Evolutionary conservation across 495 filamentous ascomycete genomes (phyloP).

Genomic region (Xylaria bambusicola): DNA sequence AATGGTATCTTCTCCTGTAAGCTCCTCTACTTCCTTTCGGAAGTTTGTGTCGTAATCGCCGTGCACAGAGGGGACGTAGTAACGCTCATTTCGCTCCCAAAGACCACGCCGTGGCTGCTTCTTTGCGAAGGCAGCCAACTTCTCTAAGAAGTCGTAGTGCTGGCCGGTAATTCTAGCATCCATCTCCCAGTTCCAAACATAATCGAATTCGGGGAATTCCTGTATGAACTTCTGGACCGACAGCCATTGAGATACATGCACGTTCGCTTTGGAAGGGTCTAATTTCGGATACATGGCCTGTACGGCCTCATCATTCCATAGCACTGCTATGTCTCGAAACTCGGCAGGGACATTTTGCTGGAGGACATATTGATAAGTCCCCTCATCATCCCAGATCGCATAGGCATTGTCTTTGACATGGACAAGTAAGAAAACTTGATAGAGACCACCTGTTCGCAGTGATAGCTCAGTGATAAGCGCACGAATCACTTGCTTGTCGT

Average conservation of each 20-base stretch:
- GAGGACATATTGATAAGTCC: constrained; percentile 56
- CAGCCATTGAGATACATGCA: constrained; percentile 57
- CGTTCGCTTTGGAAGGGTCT: constrained; percentile 39
- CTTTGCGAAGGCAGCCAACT: constrained; percentile 57
- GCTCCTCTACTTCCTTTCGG: constrained; percentile 50
- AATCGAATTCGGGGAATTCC: constrained; percentile 70
- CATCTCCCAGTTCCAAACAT: constrained; percentile 76
- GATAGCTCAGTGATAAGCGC: constrained; percentile 73
- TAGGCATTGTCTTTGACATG: constrained; percentile 64
- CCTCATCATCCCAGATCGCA: constrained; percentile 57
- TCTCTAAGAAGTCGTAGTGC: constrained; percentile 68
- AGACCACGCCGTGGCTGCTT: constrained; percentile 66
- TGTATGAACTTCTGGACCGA: constrained; percentile 66
- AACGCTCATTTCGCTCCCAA: constrained; percentile 75
- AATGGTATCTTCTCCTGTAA: constrained; percentile 48
- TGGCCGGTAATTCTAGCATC: constrained; percentile 73
- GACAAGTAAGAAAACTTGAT: constrained; percentile 73
- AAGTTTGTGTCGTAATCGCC: constrained; percentile 59
- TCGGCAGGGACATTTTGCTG: constrained; percentile 61
- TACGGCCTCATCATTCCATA: constrained; percentile 65
- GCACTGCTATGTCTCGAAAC: constrained; percentile 64
- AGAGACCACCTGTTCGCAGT: constrained; percentile 73
- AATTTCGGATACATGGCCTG: constrained; percentile 60
- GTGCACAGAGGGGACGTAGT: constrained; percentile 67
- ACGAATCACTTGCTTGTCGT: constrained; percentile 71